Evolutionary conservation across 176 grass and related monocot genomes (phyloP).

Genomic region (Tillandsia fasciculata): DNA sequence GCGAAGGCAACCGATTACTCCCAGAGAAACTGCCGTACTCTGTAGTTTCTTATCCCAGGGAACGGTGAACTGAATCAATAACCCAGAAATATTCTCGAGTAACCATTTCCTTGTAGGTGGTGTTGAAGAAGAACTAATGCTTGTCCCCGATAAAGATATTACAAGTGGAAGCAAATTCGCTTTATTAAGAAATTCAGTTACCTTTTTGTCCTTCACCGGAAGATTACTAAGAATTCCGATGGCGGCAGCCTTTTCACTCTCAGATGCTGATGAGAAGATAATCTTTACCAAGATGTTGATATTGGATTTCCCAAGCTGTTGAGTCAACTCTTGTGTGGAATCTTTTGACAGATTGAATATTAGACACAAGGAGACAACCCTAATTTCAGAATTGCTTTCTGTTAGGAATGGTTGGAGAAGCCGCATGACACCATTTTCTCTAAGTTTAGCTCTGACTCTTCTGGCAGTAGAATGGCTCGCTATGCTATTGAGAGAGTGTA

Average conservation of each 20-base stretch:
- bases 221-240: conserved; percentile 69
- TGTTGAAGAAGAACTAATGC: conserved; percentile 16
- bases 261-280: conserved; percentile 37
- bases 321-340: conserved; percentile 41
- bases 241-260: conserved; percentile 48
- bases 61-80: conserved; percentile 65
- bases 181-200: conserved; percentile 48
- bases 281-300: conserved; percentile 58
- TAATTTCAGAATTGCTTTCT: conserved; percentile 49
- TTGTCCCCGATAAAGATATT: conserved; percentile 41
- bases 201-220: conserved; percentile 51
- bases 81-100: conserved; percentile 60
- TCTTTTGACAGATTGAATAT: conserved; percentile 74
- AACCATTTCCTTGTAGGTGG: conserved; percentile 31
- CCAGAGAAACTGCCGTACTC: conserved; percentile 41
- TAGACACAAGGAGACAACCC: conserved; percentile 46
- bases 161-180: conserved; percentile 62
- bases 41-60: conserved; percentile 73
- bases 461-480: conserved; percentile 49
- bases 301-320: conserved; percentile 55
- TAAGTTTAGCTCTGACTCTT: conserved; percentile 62
- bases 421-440: conserved; percentile 61
- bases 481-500: conserved; percentile 78
- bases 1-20: conserved; percentile 56
- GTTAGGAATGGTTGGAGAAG: conserved; percentile 74